These are phyloP conservation scores for Tetrapyrgos nigripes DNA, from an alignment of 1,284 basidiomycete species.

Conservation along the genomic window DNA sequence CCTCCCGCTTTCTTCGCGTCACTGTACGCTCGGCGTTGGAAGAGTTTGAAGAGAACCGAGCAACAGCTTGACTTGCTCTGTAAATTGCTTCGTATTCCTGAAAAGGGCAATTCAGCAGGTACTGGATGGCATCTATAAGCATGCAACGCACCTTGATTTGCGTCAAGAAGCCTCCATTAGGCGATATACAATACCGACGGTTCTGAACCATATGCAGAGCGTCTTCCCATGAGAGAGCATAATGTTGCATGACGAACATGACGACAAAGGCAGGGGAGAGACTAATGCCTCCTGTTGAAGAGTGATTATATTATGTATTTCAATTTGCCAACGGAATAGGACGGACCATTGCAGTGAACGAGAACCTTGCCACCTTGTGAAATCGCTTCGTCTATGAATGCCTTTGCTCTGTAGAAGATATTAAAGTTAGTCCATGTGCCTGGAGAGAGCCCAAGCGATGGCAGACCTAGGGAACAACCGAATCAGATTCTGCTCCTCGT, in stretches of 20 bases:
- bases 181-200: constrained; percentile 88
- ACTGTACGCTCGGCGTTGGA: constrained; percentile 35
- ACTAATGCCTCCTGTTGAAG: constrained; percentile 79
- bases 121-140: neutral
- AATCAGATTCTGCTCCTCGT: constrained; percentile 90
- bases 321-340: neutral
- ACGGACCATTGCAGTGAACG: constrained; percentile 89
- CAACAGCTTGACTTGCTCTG: constrained; percentile 72
- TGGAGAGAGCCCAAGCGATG: neutral
- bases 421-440: neutral
- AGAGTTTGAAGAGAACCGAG: constrained; percentile 54
- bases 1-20: constrained; percentile 68
- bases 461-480: constrained; percentile 78
- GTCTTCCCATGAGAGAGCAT: constrained; percentile 82
- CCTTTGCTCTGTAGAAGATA: constrained; percentile 61
- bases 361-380: constrained; percentile 75
- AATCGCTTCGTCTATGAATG: constrained; percentile 83
- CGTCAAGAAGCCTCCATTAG: constrained; percentile 85
- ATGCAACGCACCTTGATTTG: constrained; percentile 76
- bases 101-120: constrained; percentile 6
- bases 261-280: constrained; percentile 89
- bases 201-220: constrained; percentile 88
- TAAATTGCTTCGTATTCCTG: constrained; percentile 93
- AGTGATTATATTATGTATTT: neutral
- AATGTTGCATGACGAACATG: constrained; percentile 91